Conservation (phyloP, 805 yeast genomes). For the Candida silvicultrix region DNA sequence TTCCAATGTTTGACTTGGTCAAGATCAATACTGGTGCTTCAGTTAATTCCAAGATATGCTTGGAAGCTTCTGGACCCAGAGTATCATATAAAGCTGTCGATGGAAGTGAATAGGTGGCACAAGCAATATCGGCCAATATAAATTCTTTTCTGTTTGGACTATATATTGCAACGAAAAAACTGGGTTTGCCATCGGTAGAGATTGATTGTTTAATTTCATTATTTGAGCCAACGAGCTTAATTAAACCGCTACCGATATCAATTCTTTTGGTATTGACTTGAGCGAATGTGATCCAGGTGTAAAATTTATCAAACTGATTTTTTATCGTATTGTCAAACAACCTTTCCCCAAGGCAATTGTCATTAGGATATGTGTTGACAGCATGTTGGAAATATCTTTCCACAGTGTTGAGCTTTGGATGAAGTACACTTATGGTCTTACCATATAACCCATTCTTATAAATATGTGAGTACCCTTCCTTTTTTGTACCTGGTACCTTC, state of each 20-base stretch:
- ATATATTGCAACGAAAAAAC: conserved; percentile 36
- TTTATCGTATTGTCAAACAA: conserved; percentile 20
- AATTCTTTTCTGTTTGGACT: conserved; percentile 43
- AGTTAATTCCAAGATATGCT: conserved; percentile 40
- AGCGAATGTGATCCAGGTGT: conserved; percentile 32
- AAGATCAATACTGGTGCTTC: conserved; percentile 42
- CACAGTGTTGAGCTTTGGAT: not conserved
- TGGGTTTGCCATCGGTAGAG: conserved; percentile 5
- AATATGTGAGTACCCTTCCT: not conserved
- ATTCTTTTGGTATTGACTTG: conserved; percentile 26
- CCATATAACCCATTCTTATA: not conserved
- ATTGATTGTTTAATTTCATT: too few relatives aligned
- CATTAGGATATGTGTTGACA: conserved; percentile 16
- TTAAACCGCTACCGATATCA: conserved; percentile 37
- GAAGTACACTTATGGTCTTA: not conserved
- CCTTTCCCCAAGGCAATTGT: conserved; percentile 30
- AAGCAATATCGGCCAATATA: conserved; percentile 48
- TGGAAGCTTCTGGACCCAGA: conserved; percentile 39
- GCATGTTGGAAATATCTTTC: not conserved
- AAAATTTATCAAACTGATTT: conserved; percentile 30
- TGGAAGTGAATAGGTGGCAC: conserved; percentile 36
- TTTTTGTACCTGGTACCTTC: not conserved
- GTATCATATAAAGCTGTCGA: conserved; percentile 32
- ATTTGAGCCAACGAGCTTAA: conserved; percentile 19
- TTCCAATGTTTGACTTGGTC: conserved; percentile 34